Conservation (phyloP, 2,329 filamentous ascomycete genomes). For the Didymella pomorum region DNA sequence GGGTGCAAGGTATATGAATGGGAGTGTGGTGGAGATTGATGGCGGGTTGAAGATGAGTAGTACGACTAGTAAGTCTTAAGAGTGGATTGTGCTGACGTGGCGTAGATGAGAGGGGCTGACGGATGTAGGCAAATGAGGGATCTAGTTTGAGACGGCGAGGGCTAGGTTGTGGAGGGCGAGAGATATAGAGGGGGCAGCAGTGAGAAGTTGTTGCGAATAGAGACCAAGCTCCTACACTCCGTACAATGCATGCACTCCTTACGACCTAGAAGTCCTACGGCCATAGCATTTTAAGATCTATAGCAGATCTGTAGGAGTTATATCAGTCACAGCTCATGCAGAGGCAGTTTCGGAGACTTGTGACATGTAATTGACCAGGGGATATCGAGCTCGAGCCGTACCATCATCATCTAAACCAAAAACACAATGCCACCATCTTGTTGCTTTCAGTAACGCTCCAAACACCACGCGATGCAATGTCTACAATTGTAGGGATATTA, state of each 20-base stretch:
- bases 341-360: not conserved
- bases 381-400: conserved; percentile 7
- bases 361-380: not conserved
- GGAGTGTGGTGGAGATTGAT: conserved; percentile 58
- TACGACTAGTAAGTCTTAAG: conserved; percentile 26
- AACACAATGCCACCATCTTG: not conserved
- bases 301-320: too few species aligned
- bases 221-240: too few species aligned
- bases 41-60: conserved; percentile 50
- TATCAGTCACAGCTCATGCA: not conserved
- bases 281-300: too few species aligned
- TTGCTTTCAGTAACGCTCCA: conserved; percentile 1
- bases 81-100: not conserved
- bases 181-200: not conserved
- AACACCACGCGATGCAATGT: conserved; percentile 10
- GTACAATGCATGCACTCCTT: too few species aligned
- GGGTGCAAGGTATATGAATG: conserved; percentile 57
- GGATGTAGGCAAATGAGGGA: not conserved
- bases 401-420: not conserved
- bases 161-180: not conserved
- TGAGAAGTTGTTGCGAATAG: not conserved
- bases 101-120: not conserved
- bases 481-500: not conserved
- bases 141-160: not conserved
- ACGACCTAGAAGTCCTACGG: too few species aligned